These are phyloP conservation scores for Sporothrix sp. DNA, from an alignment of 2,329 filamentous ascomycete species.

Conservation along the genomic window DNA sequence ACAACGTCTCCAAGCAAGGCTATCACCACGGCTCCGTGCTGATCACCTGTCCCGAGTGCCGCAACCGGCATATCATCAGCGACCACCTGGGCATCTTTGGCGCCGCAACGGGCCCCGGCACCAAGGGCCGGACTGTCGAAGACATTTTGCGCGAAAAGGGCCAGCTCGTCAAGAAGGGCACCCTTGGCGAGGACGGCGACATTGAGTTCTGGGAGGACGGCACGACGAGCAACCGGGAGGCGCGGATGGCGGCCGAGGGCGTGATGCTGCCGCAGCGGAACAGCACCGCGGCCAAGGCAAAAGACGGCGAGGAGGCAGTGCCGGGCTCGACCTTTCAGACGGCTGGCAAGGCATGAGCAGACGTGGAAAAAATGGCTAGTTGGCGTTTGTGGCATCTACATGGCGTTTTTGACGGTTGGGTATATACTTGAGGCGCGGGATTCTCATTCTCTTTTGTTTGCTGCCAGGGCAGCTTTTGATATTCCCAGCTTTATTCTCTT, in stretches of 20 bases:
- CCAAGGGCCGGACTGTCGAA: slow-evolving; percentile 60
- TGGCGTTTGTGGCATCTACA: too few relatives aligned
- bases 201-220: slow-evolving; percentile 86
- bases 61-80: slow-evolving; percentile 80
- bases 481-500: too few relatives aligned
- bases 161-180: slow-evolving; percentile 60
- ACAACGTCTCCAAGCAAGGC: slow-evolving; percentile 84
- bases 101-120: too few relatives aligned
- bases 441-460: too few relatives aligned
- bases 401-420: too few relatives aligned
- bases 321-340: slow-evolving; percentile 23
- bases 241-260: slow-evolving; percentile 18
- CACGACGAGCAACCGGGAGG: slow-evolving; percentile 27
- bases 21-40: slow-evolving; percentile 87
- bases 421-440: too few relatives aligned
- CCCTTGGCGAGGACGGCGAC: slow-evolving; percentile 67
- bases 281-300: neutral
- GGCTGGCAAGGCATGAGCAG: slow-evolving; percentile 3
- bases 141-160: slow-evolving; percentile 70
- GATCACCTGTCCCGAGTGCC: slow-evolving; percentile 78
- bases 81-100: slow-evolving; percentile 79
- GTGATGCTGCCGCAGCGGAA: slow-evolving; percentile 13
- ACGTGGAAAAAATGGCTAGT: neutral
- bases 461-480: too few relatives aligned
- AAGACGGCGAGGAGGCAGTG: slow-evolving; percentile 8